These are phyloP conservation scores for Globisporangium canariense DNA, from an alignment of 352 stramenopile genomes.

Conservation along the genomic window DNA sequence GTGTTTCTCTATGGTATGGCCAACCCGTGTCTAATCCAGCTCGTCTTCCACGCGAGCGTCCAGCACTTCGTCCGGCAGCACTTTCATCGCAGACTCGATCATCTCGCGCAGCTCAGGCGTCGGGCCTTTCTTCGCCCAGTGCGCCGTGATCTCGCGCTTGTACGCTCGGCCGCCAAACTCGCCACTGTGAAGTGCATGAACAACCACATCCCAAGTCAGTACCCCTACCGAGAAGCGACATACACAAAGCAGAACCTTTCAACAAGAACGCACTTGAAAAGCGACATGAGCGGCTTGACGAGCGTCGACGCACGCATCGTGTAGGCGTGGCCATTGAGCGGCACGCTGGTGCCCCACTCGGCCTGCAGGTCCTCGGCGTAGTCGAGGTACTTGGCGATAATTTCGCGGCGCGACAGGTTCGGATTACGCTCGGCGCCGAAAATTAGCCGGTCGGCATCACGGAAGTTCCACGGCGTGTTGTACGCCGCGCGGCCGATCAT, in stretches of 20 bases:
- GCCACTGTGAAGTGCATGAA: conserved; percentile 32
- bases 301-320: conserved; percentile 78
- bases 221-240: background rate
- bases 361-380: conserved; percentile 79
- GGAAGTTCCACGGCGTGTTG: conserved; percentile 87
- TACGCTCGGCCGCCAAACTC: conserved; percentile 79
- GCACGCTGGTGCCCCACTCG: conserved; percentile 57
- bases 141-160: conserved; percentile 69
- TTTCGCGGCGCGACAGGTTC: conserved; percentile 82
- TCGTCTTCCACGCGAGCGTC: conserved; percentile 70
- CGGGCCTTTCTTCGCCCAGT: conserved; percentile 62
- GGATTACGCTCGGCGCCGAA: conserved; percentile 69
- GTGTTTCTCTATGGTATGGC: conserved; percentile 2
- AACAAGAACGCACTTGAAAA: conserved; percentile 66
- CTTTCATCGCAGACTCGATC: conserved; percentile 66
- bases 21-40: conserved; percentile 15
- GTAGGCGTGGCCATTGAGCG: conserved; percentile 45
- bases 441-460: conserved; percentile 79
- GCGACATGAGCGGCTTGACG: conserved; percentile 70
- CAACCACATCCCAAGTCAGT: background rate
- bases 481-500: conserved; percentile 91
- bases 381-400: conserved; percentile 82
- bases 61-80: conserved; percentile 67
- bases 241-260: background rate
- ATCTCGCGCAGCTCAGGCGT: conserved; percentile 67